A percentile compares a stretch with the other conserved stretches of the same genome.
Evolutionary conservation across 2,329 filamentous ascomycete genomes (phyloP).

Genomic region (Sordariomycetes sp.): DNA sequence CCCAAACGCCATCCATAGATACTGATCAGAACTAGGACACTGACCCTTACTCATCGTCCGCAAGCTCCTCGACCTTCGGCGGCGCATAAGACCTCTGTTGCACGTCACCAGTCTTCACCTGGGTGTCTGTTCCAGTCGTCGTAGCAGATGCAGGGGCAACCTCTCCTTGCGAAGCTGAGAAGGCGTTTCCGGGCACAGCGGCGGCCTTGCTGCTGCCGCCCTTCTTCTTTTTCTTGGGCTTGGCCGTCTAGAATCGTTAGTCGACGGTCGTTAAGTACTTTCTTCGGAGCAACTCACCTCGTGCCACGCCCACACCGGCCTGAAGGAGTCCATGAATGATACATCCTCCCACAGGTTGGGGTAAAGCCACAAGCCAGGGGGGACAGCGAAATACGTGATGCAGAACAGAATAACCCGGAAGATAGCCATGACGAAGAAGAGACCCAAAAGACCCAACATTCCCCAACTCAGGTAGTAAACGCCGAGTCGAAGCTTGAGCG

Average conservation of each 20-base stretch:
- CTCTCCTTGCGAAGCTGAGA: slow-evolving; percentile 45
- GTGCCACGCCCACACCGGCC: slow-evolving; percentile 95
- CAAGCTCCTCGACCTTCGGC: slow-evolving; percentile 44
- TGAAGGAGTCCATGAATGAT: slow-evolving; percentile 95
- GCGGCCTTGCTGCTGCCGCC: slow-evolving; percentile 20
- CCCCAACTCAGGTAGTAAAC: slow-evolving; percentile 98
- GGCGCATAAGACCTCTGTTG: slow-evolving; percentile 37
- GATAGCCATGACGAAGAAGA: slow-evolving; percentile 97
- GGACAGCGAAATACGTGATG: slow-evolving; percentile 73
- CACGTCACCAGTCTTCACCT: slow-evolving; percentile 33
- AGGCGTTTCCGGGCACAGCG: slow-evolving; percentile 25
- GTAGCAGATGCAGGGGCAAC: slow-evolving; percentile 42
- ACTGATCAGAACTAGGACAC: neutral
- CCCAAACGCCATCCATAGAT: neutral
- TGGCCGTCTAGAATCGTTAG: slow-evolving; percentile 17
- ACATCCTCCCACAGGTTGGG: slow-evolving; percentile 98
- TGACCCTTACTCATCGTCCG: slow-evolving; percentile 36
- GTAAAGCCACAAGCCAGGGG: slow-evolving; percentile 95
- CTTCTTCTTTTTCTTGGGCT: slow-evolving; percentile 50
- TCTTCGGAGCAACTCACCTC: slow-evolving; percentile 75
- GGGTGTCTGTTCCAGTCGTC: slow-evolving; percentile 47
- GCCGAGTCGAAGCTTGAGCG: slow-evolving; percentile 77
- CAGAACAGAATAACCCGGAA: slow-evolving; percentile 93
- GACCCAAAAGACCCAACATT: slow-evolving; percentile 76
- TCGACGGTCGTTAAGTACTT: no score